phyloP scores from a whole-genome alignment of 208 protist genomes.

The Crithidia sp. region DNA sequence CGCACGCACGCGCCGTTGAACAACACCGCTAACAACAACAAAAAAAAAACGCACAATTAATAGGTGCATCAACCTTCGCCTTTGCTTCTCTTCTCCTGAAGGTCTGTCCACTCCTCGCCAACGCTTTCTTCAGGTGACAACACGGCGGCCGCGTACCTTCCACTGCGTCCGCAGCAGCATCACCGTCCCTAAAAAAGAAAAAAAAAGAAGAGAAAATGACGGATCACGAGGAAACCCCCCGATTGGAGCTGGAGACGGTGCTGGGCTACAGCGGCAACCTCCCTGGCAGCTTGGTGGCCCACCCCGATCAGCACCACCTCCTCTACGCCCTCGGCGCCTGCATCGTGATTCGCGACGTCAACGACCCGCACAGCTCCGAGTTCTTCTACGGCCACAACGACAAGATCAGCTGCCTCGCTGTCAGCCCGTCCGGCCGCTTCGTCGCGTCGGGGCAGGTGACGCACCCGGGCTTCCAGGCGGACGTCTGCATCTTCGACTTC shows the following conservation, averaged over 20 bases:
- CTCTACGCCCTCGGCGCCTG: conserved; percentile 94
- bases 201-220: conserved; percentile 37
- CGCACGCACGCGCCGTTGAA: too few relatives aligned
- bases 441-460: conserved; percentile 95
- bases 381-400: conserved; percentile 96
- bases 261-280: conserved; percentile 90
- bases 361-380: conserved; percentile 74
- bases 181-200: not conserved
- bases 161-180: too few relatives aligned
- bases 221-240: conserved; percentile 66
- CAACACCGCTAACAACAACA: too few relatives aligned
- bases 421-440: conserved; percentile 91
- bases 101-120: too few relatives aligned
- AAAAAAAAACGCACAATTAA: too few relatives aligned
- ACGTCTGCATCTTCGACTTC: conserved; percentile 94
- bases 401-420: conserved; percentile 93
- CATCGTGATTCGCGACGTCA: conserved; percentile 91
- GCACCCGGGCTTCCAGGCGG: conserved; percentile 95
- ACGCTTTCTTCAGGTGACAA: too few relatives aligned
- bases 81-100: too few relatives aligned
- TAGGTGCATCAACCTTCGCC: too few relatives aligned
- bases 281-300: conserved; percentile 80
- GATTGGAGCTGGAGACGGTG: conserved; percentile 79
- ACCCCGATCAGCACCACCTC: conserved; percentile 90
- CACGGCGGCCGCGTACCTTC: too few relatives aligned